Evolutionary conservation across 1,284 basidiomycete genomes (phyloP).

Genomic region (Ustilago cynodontis): DNA sequence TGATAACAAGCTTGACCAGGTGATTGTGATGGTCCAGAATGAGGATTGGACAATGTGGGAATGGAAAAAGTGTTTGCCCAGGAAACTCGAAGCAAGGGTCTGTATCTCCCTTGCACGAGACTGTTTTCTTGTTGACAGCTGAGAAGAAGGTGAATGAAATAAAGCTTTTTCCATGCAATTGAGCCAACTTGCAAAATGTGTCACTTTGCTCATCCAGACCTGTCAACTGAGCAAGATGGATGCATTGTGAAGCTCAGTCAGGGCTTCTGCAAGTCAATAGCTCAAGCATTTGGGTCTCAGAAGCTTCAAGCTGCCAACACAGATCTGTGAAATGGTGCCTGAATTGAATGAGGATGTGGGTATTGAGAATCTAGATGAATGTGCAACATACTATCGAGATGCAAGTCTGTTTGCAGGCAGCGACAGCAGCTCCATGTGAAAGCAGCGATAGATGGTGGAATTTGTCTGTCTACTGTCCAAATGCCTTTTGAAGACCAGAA

Average conservation of each 20-base stretch:
- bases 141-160: constrained; percentile 1
- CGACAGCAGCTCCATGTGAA: neutral
- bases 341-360: constrained; percentile 6
- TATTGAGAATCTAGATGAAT: constrained; percentile 7
- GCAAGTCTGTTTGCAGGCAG: neutral
- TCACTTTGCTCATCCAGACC: constrained; percentile 1
- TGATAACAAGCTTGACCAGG: neutral
- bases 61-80: neutral
- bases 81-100: constrained; percentile 1
- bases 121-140: neutral
- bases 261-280: neutral
- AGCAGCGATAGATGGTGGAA: neutral
- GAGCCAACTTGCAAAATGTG: constrained; percentile 2
- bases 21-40: neutral
- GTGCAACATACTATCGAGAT: neutral
- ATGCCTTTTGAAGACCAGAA: constrained; percentile 52
- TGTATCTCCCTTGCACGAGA: neutral
- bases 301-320: too few relatives aligned
- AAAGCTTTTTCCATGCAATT: constrained; percentile 4
- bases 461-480: constrained; percentile 31
- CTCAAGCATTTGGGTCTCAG: too few relatives aligned
- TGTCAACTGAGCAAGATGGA: too few relatives aligned
- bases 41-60: constrained; percentile 7
- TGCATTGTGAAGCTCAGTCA: neutral
- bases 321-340: neutral